Evolutionary conservation across 2,329 filamentous ascomycete species (phyloP).

Genomic region (Colletotrichum navitas): DNA sequence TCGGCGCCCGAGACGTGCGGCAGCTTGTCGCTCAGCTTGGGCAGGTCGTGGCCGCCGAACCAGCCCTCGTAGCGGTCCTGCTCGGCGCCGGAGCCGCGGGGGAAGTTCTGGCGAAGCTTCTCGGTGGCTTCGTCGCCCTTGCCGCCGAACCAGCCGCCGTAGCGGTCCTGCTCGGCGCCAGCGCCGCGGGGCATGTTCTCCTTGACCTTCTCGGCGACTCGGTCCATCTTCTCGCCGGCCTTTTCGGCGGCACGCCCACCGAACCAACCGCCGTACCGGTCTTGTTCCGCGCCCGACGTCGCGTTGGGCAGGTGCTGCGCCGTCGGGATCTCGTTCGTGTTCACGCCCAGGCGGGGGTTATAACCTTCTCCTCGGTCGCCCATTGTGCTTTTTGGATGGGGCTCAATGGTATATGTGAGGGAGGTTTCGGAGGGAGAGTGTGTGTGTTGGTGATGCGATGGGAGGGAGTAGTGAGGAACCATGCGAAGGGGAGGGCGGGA

Average conservation of each 20-base stretch:
- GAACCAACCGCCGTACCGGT: constrained; percentile 43
- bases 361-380: constrained; percentile 45
- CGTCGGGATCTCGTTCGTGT: constrained; percentile 31
- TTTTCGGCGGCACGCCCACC: constrained; percentile 27
- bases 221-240: neutral
- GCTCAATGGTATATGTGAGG: constrained; percentile 23
- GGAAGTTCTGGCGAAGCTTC: constrained; percentile 11
- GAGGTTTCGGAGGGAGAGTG: neutral
- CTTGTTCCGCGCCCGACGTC: constrained; percentile 42
- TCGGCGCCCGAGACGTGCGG: constrained; percentile 40
- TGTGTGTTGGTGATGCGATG: neutral
- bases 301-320: constrained; percentile 32
- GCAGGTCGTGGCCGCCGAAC: constrained; percentile 44
- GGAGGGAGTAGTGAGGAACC: neutral
- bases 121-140: constrained; percentile 22
- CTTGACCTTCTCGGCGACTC: constrained; percentile 28
- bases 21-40: no score
- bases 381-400: constrained; percentile 31
- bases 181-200: constrained; percentile 14
- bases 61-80: constrained; percentile 45
- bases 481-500: neutral
- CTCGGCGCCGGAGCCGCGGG: constrained; percentile 42
- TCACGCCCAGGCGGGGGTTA: constrained; percentile 38
- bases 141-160: constrained; percentile 26
- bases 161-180: constrained; percentile 26